Evolutionary conservation across 805 yeast genomes (phyloP), one percentile per base, ranked within the genome.

Genomic region (Maudiozyma bulderi): DNA sequence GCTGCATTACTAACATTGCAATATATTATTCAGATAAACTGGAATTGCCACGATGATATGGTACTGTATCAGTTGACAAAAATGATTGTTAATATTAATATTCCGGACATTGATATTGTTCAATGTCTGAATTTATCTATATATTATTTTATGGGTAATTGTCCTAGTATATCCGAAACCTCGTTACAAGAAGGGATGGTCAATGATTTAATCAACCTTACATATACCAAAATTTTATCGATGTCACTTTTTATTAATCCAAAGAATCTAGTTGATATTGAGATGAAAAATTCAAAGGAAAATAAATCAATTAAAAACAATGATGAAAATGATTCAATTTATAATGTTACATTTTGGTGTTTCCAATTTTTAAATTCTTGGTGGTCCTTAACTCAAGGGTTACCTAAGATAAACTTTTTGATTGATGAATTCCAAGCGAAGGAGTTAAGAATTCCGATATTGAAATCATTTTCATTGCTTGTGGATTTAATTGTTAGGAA

Each of bases 291-390:
- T 51, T n/a, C 50, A 58, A 11, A 11, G 51, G 7, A 37, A 14
- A 29, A 28, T 35, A 14, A 11, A 42, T 40, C 39, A 41, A 43
- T 31, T 45, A 40, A 38, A 35, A 34, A 10, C 40, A 35, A 33
- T 26, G 46, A 46, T 46, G 46, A 49, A 39, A 48, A 48, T 14
- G 47, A 46, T n/a, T 37, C 43, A n/a, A 44, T 43, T 5, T 50
- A 51, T 43, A 46, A 56, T 8, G 55, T 59, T 9, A 47, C 61
- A 3, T 61, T 61, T 45, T 60, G 65, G 58, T 58, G 59, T 38
- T 62, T 57, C 37, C 64, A 62, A 47, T 62, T 61, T 47, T 54
- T 65, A 43, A 54, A 53, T 15, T 56, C 62, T 8, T 64, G 66
- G 67, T 61, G 65, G 62, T 51, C 56, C 7, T 50, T 64, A 28